Conservation (phyloP, 371 early-diverging fungal genomes). For the Vairimorpha necatrix region DNA sequence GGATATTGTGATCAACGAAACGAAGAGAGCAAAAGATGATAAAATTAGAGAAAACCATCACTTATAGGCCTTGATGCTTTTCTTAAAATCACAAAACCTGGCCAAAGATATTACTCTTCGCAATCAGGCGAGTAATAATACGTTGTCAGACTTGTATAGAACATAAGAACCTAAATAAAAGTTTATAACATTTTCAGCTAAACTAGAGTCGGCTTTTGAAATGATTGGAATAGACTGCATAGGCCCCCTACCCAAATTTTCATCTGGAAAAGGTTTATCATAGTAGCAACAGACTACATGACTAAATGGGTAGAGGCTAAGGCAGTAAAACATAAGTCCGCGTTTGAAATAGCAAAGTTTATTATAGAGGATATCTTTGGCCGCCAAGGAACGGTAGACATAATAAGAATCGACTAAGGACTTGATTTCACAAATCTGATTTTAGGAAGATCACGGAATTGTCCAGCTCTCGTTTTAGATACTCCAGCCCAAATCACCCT, state of each 20-base stretch:
- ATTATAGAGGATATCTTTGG: constrained; percentile 4
- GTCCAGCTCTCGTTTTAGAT: neutral
- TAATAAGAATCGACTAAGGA: constrained; percentile 62
- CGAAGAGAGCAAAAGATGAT: neutral
- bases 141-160: neutral
- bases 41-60: neutral
- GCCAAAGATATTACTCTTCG: neutral
- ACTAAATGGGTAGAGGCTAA: constrained; percentile 64
- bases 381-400: constrained; percentile 50
- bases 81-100: neutral
- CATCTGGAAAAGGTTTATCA: constrained; percentile 59
- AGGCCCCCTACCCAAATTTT: constrained; percentile 53
- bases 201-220: constrained; percentile 37
- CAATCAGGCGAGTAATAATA: neutral
- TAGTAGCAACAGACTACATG: constrained; percentile 64
- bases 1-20: no score
- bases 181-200: neutral
- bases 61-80: neutral
- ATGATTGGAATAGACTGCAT: constrained; percentile 63
- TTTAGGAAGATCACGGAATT: neutral
- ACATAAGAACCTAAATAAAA: neutral
- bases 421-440: constrained; percentile 51
- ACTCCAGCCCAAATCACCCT: neutral
- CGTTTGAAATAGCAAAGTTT: constrained; percentile 56
- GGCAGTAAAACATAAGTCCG: constrained; percentile 55